Conservation (phyloP, 306 rosid species). For the Crotalaria pallida region DNA sequence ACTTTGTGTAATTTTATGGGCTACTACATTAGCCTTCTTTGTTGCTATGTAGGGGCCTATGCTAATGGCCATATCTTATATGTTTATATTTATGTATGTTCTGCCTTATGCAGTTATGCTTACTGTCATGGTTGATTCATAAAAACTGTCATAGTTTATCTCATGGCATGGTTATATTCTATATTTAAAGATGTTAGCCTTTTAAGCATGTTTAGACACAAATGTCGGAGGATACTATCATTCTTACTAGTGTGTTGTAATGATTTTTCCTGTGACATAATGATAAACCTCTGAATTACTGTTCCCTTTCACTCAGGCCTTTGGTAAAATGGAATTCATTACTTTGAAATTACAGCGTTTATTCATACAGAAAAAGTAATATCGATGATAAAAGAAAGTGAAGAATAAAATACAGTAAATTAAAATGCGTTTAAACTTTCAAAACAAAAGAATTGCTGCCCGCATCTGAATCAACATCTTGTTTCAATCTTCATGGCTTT, state of each 20-base stretch:
- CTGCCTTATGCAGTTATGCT: neutral
- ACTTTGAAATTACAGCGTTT: neutral
- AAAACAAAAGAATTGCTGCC: slow-evolving; percentile 20
- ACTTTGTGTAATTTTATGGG: neutral
- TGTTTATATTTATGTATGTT: neutral
- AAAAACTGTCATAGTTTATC: neutral
- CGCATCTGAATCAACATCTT: neutral
- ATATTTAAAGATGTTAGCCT: neutral
- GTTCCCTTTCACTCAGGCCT: neutral
- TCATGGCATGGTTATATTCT: too few relatives aligned
- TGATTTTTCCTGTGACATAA: neutral
- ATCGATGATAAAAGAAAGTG: neutral
- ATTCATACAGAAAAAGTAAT: neutral
- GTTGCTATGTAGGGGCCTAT: neutral
- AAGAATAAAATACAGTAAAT: neutral
- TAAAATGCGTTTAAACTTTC: neutral
- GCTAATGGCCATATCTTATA: neutral
- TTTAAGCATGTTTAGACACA: neutral
- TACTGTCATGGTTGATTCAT: neutral
- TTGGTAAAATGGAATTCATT: neutral
- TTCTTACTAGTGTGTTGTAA: neutral
- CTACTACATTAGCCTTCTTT: neutral
- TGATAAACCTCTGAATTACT: neutral
- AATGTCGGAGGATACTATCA: neutral
- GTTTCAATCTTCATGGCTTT: slow-evolving; percentile 34